These are phyloP conservation scores for Stagonosporopsis tanaceti DNA, from an alignment of 2,329 filamentous ascomycete species.

Conservation along the genomic window DNA sequence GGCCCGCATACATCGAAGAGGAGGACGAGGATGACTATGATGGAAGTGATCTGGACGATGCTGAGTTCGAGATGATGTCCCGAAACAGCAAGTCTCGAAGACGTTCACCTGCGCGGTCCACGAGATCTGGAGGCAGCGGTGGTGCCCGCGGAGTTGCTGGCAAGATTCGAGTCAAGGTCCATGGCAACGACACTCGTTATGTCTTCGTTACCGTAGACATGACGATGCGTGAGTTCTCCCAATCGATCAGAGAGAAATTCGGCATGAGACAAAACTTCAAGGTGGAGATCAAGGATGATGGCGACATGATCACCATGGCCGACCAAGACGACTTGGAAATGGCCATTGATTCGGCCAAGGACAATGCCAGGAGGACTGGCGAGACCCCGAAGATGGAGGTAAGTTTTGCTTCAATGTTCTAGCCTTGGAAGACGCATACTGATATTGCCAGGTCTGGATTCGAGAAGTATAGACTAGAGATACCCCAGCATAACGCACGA, in stretches of 20 bases:
- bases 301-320: constrained; percentile 96
- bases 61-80: constrained; percentile 80
- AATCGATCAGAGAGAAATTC: constrained; percentile 87
- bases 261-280: constrained; percentile 79
- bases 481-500: constrained; percentile 47
- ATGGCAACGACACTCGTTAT: constrained; percentile 85
- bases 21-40: constrained; percentile 78
- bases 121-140: constrained; percentile 52
- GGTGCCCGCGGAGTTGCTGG: constrained; percentile 63
- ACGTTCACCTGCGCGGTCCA: constrained; percentile 54
- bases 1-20: constrained; percentile 77
- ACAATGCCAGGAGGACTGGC: constrained; percentile 74
- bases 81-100: constrained; percentile 49
- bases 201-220: constrained; percentile 81
- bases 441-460: constrained; percentile 56
- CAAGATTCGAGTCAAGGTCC: constrained; percentile 89
- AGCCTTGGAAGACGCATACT: constrained; percentile 19
- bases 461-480: constrained; percentile 53
- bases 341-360: constrained; percentile 75
- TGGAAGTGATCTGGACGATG: constrained; percentile 76
- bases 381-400: constrained; percentile 97
- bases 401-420: constrained; percentile 50
- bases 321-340: constrained; percentile 97
- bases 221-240: constrained; percentile 78
- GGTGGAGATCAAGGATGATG: constrained; percentile 87